These are phyloP conservation scores for Neoboletus subvelutipes DNA, from an alignment of 768 basidiomycete species.

Conservation along the genomic window DNA sequence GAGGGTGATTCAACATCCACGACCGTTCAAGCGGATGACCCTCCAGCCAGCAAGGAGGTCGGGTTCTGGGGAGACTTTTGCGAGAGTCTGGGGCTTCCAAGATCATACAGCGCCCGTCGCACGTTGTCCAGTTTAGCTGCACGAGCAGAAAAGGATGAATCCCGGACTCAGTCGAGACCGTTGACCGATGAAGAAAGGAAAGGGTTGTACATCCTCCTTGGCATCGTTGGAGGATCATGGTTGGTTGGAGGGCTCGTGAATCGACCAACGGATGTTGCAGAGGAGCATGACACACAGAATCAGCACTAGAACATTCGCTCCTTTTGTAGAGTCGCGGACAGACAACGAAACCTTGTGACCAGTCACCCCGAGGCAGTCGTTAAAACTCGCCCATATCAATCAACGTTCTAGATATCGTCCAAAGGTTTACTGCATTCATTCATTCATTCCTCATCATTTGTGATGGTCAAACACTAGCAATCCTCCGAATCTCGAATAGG, in stretches of 20 bases:
- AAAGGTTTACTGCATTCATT: not conserved
- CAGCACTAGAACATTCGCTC: slow-evolving; percentile 15
- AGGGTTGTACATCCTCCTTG: slow-evolving; percentile 50
- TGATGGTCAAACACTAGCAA: slow-evolving; percentile 1
- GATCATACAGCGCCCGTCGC: slow-evolving; percentile 27
- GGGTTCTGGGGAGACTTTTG: slow-evolving; percentile 37
- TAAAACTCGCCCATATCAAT: too few species aligned
- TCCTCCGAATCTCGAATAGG: not conserved
- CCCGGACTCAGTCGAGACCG: slow-evolving; percentile 27
- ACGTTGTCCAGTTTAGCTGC: slow-evolving; percentile 10
- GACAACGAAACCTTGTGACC: not conserved
- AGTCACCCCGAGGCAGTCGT: not conserved
- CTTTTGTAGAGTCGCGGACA: slow-evolving; percentile 3
- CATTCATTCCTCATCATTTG: not conserved
- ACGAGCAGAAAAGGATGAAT: slow-evolving; percentile 17
- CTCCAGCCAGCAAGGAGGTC: slow-evolving; percentile 10
- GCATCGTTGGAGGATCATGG: slow-evolving; percentile 50
- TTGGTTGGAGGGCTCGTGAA: slow-evolving; percentile 39
- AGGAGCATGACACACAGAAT: slow-evolving; percentile 8
- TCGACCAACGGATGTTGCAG: slow-evolving; percentile 7
- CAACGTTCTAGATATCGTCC: not conserved
- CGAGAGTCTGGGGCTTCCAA: slow-evolving; percentile 38
- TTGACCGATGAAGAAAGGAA: slow-evolving; percentile 44
- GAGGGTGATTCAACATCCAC: slow-evolving; percentile 3
- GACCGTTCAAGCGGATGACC: slow-evolving; percentile 9